Evolutionary conservation across 2,329 filamentous ascomycete genomes (phyloP), one percentile per base, ranked within the genome.

Genomic region (Metarhizium robertsii): DNA sequence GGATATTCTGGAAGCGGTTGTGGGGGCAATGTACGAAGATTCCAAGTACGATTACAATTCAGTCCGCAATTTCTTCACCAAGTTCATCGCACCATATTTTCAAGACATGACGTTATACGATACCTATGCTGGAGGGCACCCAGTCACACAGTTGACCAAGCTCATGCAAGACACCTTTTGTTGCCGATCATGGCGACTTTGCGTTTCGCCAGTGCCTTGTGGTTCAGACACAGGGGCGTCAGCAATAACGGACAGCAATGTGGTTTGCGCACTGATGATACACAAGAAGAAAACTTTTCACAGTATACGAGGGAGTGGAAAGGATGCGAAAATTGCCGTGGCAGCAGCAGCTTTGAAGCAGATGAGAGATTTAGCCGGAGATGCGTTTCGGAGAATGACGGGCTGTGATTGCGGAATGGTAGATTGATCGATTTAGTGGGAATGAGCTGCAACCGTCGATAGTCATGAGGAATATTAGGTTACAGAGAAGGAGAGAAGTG

Each of bases 11-110:
- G 94, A 99, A 75, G 84, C 92, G 0, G 94, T 91, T 63, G 74
- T 96, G 2, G 94, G 91, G 1, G 92, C 92, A 20, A 78, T 96
- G 25, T 97, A 97, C 67, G 87, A 99, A 11, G 94, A 99, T 69
- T 87, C 89, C 0, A 76, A 79, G 49, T 97, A 92, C 71, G 74
- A 94, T 65, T 96, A 87, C 69, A 68, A 69, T 13, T 77, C 84
- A 18, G 87, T 97, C 1, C 82, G 87, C 59, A 66, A 67, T 0
- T 97, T 99, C 72, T 96, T 96, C 70, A 71, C 82, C n/a, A 67
- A 64, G 14, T 84, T 92, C 60, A 80, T 97, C 55, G 78, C 79
- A 55, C 85, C 84, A 2, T 96, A 85, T 72, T 97, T 97, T 67
- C 76, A 80, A 53, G 87, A 96, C 69, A 96, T 97, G 85, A 75